phyloP scores from a whole-genome alignment of 805 yeast species.

The Yamadazyma paraphyllophila region DNA sequence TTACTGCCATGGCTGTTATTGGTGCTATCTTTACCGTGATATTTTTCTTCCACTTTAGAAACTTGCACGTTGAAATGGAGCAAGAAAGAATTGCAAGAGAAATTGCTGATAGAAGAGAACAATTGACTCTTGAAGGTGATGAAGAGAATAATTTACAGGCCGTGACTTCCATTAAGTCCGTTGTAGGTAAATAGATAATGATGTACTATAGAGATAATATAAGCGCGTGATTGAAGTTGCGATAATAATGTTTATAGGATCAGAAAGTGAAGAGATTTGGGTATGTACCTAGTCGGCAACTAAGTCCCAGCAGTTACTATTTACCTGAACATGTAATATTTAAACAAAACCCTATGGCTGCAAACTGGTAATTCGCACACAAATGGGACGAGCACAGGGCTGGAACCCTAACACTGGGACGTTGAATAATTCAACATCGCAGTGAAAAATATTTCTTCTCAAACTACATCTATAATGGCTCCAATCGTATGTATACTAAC shows the following conservation, averaged over 20 bases:
- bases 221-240: too few relatives aligned
- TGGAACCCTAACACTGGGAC: not conserved
- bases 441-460: slow-evolving; percentile 9
- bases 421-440: not conserved
- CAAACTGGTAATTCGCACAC: not conserved
- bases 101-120: slow-evolving; percentile 12
- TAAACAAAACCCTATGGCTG: too few relatives aligned
- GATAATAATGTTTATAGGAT: too few relatives aligned
- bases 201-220: not conserved
- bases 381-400: not conserved
- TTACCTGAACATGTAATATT: too few relatives aligned
- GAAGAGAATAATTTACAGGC: slow-evolving; percentile 23
- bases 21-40: slow-evolving; percentile 30
- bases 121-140: slow-evolving; percentile 14
- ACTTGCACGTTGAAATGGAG: slow-evolving; percentile 42
- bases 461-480: slow-evolving; percentile 58
- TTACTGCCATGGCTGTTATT: slow-evolving; percentile 38
- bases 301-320: too few relatives aligned
- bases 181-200: slow-evolving; percentile 22
- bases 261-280: too few relatives aligned
- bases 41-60: slow-evolving; percentile 33
- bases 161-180: slow-evolving; percentile 29
- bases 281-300: too few relatives aligned
- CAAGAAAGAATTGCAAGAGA: slow-evolving; percentile 30
- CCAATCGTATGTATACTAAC: slow-evolving; percentile 74